Evolutionary conservation across 169 alveolate genomes (phyloP).

Genomic region (Amoebophrya sp.): DNA sequence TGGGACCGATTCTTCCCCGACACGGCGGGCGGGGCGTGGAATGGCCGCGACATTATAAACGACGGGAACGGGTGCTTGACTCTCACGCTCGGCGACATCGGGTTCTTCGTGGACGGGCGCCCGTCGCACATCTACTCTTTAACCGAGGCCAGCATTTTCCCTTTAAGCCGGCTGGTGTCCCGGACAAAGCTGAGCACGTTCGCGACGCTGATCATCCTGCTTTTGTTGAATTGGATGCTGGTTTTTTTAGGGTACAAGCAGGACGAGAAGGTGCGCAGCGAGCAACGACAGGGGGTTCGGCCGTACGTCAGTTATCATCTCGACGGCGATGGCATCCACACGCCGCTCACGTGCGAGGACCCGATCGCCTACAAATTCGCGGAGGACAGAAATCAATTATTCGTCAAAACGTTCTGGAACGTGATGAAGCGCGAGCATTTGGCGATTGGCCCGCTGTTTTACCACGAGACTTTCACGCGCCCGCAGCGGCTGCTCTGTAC

Average conservation of each 20-base stretch:
- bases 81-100: slow-evolving; percentile 25
- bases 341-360: slow-evolving; percentile 26
- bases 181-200: neutral
- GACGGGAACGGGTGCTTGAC: slow-evolving; percentile 30
- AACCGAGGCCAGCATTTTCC: neutral
- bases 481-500: slow-evolving; percentile 37
- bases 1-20: slow-evolving; percentile 29
- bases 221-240: neutral
- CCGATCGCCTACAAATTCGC: slow-evolving; percentile 28
- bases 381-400: neutral
- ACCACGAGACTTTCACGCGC: slow-evolving; percentile 37
- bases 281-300: neutral
- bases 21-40: slow-evolving; percentile 39
- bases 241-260: slow-evolving; percentile 5
- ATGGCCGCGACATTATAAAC: neutral
- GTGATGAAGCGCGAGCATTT: slow-evolving; percentile 28
- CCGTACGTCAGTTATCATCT: neutral
- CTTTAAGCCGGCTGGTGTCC: neutral
- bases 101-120: slow-evolving; percentile 33
- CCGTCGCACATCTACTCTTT: neutral
- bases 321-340: slow-evolving; percentile 29
- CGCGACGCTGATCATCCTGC: neutral
- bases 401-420: slow-evolving; percentile 27
- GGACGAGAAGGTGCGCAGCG: slow-evolving; percentile 28
- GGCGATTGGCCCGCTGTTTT: slow-evolving; percentile 26